These are phyloP conservation scores for Artemisia annua DNA, from an alignment of 129 eudicot genomes.

Conservation along the genomic window DNA sequence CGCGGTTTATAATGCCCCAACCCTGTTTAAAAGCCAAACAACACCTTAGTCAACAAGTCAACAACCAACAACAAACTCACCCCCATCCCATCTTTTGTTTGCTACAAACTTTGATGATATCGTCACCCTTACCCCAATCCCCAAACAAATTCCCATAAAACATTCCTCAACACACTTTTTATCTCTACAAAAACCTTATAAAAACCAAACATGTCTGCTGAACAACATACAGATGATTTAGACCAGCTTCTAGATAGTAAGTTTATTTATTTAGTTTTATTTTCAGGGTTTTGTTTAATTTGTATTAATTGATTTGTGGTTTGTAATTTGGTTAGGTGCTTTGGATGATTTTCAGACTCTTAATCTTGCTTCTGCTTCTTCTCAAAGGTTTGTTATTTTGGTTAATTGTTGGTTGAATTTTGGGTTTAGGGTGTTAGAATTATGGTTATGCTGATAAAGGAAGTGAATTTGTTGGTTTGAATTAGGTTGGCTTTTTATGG, in stretches of 20 bases:
- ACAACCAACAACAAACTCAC: too few species aligned
- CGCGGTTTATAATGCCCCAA: too few species aligned
- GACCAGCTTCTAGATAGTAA: slow-evolving; percentile 97
- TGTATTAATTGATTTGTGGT: slow-evolving; percentile 7
- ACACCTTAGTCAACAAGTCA: too few species aligned
- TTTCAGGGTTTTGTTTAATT: background rate
- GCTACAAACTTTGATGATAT: too few species aligned
- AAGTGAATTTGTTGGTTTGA: slow-evolving; percentile 11
- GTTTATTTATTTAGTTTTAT: slow-evolving; percentile 6
- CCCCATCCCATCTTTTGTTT: too few species aligned
- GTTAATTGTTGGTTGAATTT: background rate
- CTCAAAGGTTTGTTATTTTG: slow-evolving; percentile 60
- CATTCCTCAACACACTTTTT: too few species aligned
- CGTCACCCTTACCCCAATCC: too few species aligned
- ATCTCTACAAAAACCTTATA: too few species aligned
- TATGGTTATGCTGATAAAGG: slow-evolving; percentile 5
- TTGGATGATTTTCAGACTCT: slow-evolving; percentile 95
- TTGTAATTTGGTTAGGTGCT: slow-evolving; percentile 53
- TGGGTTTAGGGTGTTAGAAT: background rate
- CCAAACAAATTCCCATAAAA: too few species aligned
- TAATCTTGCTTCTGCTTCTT: slow-evolving; percentile 60
- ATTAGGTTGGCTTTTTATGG: background rate
- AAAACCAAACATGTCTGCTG: too few species aligned
- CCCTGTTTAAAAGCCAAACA: too few species aligned
- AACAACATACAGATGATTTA: slow-evolving; percentile 45